phyloP scores from a whole-genome alignment of 148 eudicot species.

The Vaccinium vitisidaea region DNA sequence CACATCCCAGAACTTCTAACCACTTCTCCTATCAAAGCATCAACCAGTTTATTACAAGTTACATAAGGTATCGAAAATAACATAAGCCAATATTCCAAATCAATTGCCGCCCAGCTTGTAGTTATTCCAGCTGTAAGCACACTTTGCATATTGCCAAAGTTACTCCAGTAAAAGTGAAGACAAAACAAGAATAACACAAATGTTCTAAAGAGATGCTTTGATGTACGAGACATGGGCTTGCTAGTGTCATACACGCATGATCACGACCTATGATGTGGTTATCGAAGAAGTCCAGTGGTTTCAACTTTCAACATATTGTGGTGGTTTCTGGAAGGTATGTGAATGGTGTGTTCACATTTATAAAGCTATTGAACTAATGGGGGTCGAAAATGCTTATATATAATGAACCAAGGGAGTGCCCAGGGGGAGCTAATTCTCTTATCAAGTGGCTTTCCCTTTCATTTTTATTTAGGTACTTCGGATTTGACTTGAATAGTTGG shows the following conservation, averaged over 20 bases:
- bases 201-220: background rate
- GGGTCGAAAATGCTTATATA: background rate
- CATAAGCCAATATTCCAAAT: background rate
- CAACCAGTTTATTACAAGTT: conserved; percentile 4
- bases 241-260: background rate
- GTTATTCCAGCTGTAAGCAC: background rate
- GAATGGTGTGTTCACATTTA: background rate
- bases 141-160: background rate
- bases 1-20: conserved; percentile 98
- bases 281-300: background rate
- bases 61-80: background rate
- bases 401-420: background rate
- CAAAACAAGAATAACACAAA: background rate
- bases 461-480: no score
- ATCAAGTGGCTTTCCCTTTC: no score
- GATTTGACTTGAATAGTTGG: no score
- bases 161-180: background rate
- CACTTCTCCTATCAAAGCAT: conserved; percentile 70
- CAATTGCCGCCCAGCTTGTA: background rate
- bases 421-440: background rate
- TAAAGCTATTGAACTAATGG: background rate
- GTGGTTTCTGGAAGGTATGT: background rate
- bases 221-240: background rate
- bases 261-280: background rate
- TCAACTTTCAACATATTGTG: background rate